These are phyloP conservation scores for Wickerhamiella hasegawae DNA, from an alignment of 805 yeast genomes.

Conservation along the genomic window DNA sequence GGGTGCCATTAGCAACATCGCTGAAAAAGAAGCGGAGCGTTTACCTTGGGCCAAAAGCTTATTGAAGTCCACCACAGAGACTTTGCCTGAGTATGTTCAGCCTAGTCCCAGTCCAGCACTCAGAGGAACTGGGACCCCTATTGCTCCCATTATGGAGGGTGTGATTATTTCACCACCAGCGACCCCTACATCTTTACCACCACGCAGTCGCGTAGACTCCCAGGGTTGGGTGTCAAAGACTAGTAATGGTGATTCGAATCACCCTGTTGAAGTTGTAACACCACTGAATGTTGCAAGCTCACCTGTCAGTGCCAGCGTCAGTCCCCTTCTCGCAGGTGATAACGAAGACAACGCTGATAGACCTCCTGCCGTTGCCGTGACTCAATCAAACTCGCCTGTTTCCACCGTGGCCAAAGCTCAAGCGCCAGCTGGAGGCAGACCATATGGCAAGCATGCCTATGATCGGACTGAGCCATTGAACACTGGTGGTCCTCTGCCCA, in stretches of 20 bases:
- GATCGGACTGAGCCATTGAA: background rate
- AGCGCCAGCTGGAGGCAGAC: background rate
- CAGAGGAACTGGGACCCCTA: background rate
- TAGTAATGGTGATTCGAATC: background rate
- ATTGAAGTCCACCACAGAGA: background rate
- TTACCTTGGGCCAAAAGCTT: background rate
- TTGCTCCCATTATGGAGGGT: background rate
- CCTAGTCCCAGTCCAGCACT: background rate
- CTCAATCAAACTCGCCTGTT: background rate
- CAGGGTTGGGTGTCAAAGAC: too few relatives aligned
- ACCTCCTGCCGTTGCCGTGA: background rate
- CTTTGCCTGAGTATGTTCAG: background rate
- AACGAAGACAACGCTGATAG: too few relatives aligned
- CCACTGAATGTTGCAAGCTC: too few relatives aligned
- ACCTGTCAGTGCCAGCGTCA: background rate
- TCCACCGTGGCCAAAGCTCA: background rate
- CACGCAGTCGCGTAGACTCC: background rate
- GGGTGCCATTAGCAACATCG: conserved; percentile 15
- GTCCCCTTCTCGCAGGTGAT: background rate
- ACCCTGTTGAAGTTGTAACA: background rate
- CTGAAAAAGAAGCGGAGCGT: background rate
- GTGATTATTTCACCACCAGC: background rate
- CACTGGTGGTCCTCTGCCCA: too few relatives aligned
- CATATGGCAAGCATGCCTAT: background rate
- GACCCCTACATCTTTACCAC: background rate